A percentile compares a stretch with the other conserved stretches of the same genome.
Evolutionary conservation across 1,284 basidiomycete genomes (phyloP).

Genomic region (Porogramme epimiltina): DNA sequence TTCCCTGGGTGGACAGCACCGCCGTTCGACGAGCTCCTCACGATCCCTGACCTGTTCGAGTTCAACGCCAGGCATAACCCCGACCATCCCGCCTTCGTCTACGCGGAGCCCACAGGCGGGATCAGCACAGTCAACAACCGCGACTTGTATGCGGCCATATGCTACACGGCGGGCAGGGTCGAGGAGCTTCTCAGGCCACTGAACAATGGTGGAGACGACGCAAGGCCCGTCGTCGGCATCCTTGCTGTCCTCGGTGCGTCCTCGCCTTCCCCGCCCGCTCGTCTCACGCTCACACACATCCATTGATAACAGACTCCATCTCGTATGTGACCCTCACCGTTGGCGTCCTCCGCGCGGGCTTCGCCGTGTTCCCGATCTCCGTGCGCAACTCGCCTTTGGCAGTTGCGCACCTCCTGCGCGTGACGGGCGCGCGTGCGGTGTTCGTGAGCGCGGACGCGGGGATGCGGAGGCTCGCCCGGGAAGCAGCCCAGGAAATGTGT

Average conservation of each 20-base stretch:
- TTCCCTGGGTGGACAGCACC: slow-evolving; percentile 28
- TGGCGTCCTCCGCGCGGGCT: slow-evolving; percentile 28
- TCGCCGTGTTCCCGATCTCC: slow-evolving; percentile 36
- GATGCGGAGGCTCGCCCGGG: slow-evolving; percentile 17
- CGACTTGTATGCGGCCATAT: slow-evolving; percentile 26
- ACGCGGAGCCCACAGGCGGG: slow-evolving; percentile 24
- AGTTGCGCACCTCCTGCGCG: slow-evolving; percentile 35
- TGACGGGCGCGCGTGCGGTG: slow-evolving; percentile 29
- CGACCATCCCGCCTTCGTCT: slow-evolving; percentile 37
- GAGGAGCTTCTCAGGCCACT: background rate
- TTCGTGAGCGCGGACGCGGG: slow-evolving; percentile 28
- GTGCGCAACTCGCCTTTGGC: slow-evolving; percentile 39
- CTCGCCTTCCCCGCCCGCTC: background rate
- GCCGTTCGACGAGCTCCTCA: slow-evolving; percentile 36
- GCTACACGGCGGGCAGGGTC: slow-evolving; percentile 16
- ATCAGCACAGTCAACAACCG: slow-evolving; percentile 28
- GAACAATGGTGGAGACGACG: background rate
- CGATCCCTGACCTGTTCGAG: slow-evolving; percentile 38
- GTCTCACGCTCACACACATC: background rate
- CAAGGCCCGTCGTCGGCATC: slow-evolving; percentile 18
- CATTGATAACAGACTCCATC: slow-evolving; percentile 28
- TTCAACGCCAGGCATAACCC: slow-evolving; percentile 36
- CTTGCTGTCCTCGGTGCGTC: slow-evolving; percentile 26
- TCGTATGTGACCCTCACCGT: slow-evolving; percentile 28
- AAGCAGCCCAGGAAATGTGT: slow-evolving; percentile 8